Evolutionary conservation across 352 stramenopile species (phyloP), one percentile per base, ranked within the genome.

Genomic region (Phytophthora vignae): DNA sequence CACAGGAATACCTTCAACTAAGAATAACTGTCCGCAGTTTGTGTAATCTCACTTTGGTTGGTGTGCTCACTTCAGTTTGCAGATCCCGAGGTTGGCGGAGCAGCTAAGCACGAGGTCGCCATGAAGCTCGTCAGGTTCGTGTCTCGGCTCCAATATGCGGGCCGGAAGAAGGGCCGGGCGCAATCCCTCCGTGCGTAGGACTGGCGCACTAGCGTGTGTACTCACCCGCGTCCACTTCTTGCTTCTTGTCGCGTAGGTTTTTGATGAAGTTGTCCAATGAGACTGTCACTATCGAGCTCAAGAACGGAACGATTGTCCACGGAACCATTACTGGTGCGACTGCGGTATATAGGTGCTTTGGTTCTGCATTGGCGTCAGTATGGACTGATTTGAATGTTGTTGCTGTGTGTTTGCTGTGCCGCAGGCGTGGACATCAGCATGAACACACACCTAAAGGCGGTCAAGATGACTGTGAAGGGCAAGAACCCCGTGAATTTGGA

Each of bases 281-380:
- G 85, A 99, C 98, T 63, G 98, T 99, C 40, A 99, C 98, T 36
- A 99, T 99, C 66, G 98, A 99, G 78, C 88, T 99, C n/a, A 99
- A 99, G 87, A 99, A 99, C 87, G 98, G 98, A 56, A 99, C 98
- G n/a, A 98, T 99, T 36, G 93, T 99, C 53, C 92, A 98, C 62
- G 98, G 98, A 59, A 99, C 98, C 2, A 98, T 99, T 60, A 96
- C 97, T 64, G 94, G 93, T 97, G 66, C 42, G 71, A 27, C 48
- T 50, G 29, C 29, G 25, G 22, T 2, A 15, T 19, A 49, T 11
- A 8, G 40, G 40, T 44, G 21, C 19, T 3, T 10, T 27, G 15
- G 1, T 42, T 31, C 40, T 31, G 55, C 55, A 8, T 17, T 58
- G 58, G 54, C 22, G 60, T 22, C 54, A 12, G 38, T 27, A 36